Evolutionary conservation across 2,329 filamentous ascomycete species (phyloP).

Genomic region (Albophoma yamanashiensis): DNA sequence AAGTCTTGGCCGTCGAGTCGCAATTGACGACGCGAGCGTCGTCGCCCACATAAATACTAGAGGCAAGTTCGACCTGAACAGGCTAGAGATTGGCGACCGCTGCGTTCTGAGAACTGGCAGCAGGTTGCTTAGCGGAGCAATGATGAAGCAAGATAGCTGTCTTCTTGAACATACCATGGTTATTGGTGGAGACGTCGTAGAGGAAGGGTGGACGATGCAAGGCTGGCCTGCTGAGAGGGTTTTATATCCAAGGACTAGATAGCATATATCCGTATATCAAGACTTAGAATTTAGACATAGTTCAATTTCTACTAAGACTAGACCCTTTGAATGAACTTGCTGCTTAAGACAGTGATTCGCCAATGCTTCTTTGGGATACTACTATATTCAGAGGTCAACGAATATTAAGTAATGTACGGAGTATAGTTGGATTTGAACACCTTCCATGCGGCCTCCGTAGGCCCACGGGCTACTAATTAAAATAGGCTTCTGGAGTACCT

Average conservation of each 20-base stretch:
- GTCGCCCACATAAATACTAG: constrained; percentile 46
- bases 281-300: too few relatives aligned
- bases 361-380: too few relatives aligned
- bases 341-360: too few relatives aligned
- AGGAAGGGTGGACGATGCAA: constrained; percentile 37
- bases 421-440: too few relatives aligned
- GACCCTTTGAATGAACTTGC: too few relatives aligned
- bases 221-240: constrained; percentile 35
- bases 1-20: constrained; percentile 39
- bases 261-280: too few relatives aligned
- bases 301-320: too few relatives aligned
- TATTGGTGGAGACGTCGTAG: constrained; percentile 45
- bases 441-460: too few relatives aligned
- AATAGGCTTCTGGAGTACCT: too few relatives aligned
- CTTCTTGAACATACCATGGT: constrained; percentile 47
- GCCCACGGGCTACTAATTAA: too few relatives aligned
- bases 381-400: too few relatives aligned
- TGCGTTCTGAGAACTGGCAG: constrained; percentile 41
- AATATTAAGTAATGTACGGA: too few relatives aligned
- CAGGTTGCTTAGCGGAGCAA: constrained; percentile 39
- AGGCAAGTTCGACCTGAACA: constrained; percentile 45
- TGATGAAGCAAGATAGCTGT: constrained; percentile 40
- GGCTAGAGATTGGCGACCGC: constrained; percentile 36
- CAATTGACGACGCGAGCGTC: constrained; percentile 43
- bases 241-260: neutral